A percentile compares a stretch with the other conserved stretches of the same genome.
Conservation (phyloP, 139 green algal genomes). For the Yamagishiella unicocca region DNA sequence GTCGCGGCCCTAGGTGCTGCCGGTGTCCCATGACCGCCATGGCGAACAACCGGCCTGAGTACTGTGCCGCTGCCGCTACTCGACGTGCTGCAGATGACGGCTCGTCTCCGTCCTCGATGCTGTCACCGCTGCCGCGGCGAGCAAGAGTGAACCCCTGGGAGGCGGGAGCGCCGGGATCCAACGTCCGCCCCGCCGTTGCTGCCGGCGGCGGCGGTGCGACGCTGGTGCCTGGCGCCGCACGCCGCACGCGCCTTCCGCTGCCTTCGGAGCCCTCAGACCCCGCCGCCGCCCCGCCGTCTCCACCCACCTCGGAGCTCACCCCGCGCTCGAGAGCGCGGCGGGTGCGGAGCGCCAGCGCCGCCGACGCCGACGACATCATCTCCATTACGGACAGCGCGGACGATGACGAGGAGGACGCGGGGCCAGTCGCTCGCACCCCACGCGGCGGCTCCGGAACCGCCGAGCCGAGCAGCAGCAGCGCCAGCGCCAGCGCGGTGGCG, state of each 20-base stretch:
- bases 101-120: too few relatives aligned
- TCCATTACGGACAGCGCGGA: conserved; percentile 14
- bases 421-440: not conserved
- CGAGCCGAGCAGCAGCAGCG: not conserved
- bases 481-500: not conserved
- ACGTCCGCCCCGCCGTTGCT: not conserved
- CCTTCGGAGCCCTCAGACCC: not conserved
- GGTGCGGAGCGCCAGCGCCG: too few relatives aligned
- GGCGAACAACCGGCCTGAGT: too few relatives aligned
- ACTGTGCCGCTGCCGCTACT: too few relatives aligned
- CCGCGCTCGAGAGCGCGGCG: too few relatives aligned
- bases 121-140: too few relatives aligned
- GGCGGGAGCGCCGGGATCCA: too few relatives aligned
- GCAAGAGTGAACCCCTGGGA: too few relatives aligned
- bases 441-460: not conserved
- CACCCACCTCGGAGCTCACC: not conserved
- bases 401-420: conserved; percentile 3
- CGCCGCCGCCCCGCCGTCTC: not conserved
- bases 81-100: too few relatives aligned
- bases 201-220: not conserved
- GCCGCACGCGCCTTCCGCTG: conserved; percentile 1
- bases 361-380: not conserved
- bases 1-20: too few relatives aligned
- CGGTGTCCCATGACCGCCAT: too few relatives aligned
- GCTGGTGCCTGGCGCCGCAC: not conserved